Conservation (phyloP, 441 rosid genomes). For the Aquilaria agallochum region DNA sequence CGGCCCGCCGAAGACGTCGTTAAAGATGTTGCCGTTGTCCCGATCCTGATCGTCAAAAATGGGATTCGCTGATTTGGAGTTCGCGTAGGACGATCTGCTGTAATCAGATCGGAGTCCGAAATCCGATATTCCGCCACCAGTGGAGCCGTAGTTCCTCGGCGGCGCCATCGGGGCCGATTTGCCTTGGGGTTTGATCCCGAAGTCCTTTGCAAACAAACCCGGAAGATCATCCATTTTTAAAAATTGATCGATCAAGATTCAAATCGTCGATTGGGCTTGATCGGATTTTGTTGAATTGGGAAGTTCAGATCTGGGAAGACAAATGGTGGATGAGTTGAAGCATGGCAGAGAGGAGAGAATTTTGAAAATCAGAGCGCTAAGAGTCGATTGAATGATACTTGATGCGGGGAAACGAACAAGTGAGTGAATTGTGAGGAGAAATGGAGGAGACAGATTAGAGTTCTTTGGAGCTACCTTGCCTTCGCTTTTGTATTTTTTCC, state of each 20-base stretch:
- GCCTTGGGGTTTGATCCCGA: conserved; percentile 78
- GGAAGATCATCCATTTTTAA: conserved; percentile 72
- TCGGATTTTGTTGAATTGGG: conserved; percentile 1
- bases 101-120: conserved; percentile 33
- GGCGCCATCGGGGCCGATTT: conserved; percentile 86
- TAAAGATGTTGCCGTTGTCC: conserved; percentile 34
- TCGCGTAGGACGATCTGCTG: conserved; percentile 25
- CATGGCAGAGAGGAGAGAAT: neutral
- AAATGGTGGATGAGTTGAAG: neutral
- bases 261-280: neutral
- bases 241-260: no score
- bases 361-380: conserved; percentile 11
- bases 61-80: conserved; percentile 29
- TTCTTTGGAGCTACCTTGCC: neutral
- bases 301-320: conserved; percentile 26
- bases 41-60: conserved; percentile 49
- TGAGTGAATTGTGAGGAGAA: neutral
- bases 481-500: neutral
- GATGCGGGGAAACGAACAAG: no score
- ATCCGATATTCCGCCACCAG: conserved; percentile 17
- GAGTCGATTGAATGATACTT: conserved; percentile 16
- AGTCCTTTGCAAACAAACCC: conserved; percentile 58
- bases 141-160: conserved; percentile 24
- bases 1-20: conserved; percentile 54
- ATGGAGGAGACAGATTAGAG: neutral